Evolutionary conservation across 257 asterid species (phyloP).

Genomic region (Solanum neorickii): DNA sequence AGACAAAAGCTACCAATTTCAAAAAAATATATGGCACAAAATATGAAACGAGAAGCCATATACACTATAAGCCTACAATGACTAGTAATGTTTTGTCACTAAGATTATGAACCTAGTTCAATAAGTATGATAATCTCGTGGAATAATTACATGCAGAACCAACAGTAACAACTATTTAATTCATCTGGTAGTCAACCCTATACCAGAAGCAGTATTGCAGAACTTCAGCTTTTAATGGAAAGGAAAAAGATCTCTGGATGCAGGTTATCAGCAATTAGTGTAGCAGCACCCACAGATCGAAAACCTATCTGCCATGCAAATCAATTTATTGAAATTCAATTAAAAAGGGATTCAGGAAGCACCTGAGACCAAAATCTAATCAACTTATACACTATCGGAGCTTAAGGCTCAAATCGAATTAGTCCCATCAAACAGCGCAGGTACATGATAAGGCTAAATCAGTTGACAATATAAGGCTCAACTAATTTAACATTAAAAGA

Average conservation of each 20-base stretch:
- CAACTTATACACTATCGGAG: neutral
- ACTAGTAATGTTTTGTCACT: neutral
- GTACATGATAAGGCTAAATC: neutral
- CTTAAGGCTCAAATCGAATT: neutral
- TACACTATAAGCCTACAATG: neutral
- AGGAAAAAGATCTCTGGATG: neutral
- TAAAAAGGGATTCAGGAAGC: neutral
- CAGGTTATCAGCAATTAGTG: neutral
- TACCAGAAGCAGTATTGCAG: neutral
- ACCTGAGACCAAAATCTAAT: neutral
- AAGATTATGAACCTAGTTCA: neutral
- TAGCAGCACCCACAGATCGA: neutral
- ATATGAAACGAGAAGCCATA: neutral
- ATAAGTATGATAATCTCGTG: neutral
- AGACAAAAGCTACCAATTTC: neutral
- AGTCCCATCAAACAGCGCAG: neutral
- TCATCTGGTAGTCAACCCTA: neutral
- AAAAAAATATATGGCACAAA: neutral
- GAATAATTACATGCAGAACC: neutral
- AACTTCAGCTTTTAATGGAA: neutral
- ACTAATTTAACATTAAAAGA: neutral
- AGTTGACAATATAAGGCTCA: neutral
- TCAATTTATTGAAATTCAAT: neutral
- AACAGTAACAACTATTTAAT: neutral
- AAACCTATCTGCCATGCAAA: neutral